These are phyloP conservation scores for Scopulariopsis brevicaulis DNA, from an alignment of 2,329 filamentous ascomycete species.

Conservation along the genomic window DNA sequence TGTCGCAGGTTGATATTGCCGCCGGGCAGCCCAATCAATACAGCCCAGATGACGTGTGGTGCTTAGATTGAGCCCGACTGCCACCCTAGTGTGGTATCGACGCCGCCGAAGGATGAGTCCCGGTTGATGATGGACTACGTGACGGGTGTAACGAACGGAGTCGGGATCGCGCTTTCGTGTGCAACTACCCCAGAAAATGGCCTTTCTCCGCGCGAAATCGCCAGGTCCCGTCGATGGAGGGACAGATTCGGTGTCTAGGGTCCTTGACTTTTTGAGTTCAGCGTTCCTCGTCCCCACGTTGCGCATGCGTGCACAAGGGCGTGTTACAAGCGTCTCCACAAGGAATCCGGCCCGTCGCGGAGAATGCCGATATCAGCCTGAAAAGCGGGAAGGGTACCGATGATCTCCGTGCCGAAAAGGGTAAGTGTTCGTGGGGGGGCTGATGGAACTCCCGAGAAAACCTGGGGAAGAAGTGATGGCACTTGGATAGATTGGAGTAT, in stretches of 20 bases:
- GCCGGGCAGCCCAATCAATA: constrained; percentile 3
- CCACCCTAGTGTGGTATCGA: background rate
- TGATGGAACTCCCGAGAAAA: background rate
- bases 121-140: constrained; percentile 3
- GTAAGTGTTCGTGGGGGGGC: background rate
- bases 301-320: background rate
- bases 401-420: background rate
- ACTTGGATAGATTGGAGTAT: background rate
- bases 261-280: background rate
- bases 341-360: constrained; percentile 1
- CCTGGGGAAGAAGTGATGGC: background rate
- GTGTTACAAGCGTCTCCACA: background rate
- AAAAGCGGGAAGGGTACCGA: background rate
- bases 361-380: constrained; percentile 4
- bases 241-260: background rate
- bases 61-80: background rate
- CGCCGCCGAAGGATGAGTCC: background rate
- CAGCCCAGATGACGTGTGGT: constrained; percentile 1
- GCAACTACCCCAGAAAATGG: background rate
- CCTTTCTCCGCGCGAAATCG: background rate
- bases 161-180: background rate
- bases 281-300: background rate
- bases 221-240: background rate
- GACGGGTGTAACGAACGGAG: background rate
- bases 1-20: constrained; percentile 2